These are phyloP conservation scores for Rhodotorula taiwanensis DNA, from an alignment of 768 basidiomycete genomes.

Conservation along the genomic window DNA sequence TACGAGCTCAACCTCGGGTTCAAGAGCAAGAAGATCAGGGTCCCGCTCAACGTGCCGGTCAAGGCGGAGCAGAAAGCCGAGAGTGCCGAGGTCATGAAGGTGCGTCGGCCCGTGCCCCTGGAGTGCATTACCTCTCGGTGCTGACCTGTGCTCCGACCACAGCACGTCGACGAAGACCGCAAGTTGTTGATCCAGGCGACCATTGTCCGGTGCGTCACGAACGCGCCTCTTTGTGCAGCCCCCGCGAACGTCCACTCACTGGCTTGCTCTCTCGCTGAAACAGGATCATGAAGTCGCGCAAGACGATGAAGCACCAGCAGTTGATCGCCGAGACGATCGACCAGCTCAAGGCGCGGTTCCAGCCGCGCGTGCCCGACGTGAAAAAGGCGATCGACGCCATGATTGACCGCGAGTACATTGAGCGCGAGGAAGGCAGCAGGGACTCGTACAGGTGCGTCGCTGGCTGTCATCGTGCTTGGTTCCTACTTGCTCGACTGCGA, in stretches of 20 bases:
- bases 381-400: constrained; percentile 90
- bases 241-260: too few relatives aligned
- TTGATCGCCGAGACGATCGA: constrained; percentile 84
- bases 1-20: constrained; percentile 79
- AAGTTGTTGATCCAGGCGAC: constrained; percentile 79
- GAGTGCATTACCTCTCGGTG: neutral
- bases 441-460: constrained; percentile 21
- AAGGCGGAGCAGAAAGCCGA: constrained; percentile 93
- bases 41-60: constrained; percentile 59
- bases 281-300: constrained; percentile 91
- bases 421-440: constrained; percentile 55
- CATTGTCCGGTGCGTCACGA: constrained; percentile 39
- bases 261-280: too few relatives aligned
- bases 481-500: too few relatives aligned
- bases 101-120: constrained; percentile 41
- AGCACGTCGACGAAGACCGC: constrained; percentile 80
- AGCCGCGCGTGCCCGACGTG: constrained; percentile 90
- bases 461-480: too few relatives aligned
- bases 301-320: constrained; percentile 88
- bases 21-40: constrained; percentile 45
- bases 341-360: constrained; percentile 77
- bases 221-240: too few relatives aligned
- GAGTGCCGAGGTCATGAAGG: constrained; percentile 78
- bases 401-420: constrained; percentile 95
- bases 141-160: neutral